Base-by-base conservation (phyloP, 768 basidiomycete species). In the Cystobasidium onofrii region DNA sequence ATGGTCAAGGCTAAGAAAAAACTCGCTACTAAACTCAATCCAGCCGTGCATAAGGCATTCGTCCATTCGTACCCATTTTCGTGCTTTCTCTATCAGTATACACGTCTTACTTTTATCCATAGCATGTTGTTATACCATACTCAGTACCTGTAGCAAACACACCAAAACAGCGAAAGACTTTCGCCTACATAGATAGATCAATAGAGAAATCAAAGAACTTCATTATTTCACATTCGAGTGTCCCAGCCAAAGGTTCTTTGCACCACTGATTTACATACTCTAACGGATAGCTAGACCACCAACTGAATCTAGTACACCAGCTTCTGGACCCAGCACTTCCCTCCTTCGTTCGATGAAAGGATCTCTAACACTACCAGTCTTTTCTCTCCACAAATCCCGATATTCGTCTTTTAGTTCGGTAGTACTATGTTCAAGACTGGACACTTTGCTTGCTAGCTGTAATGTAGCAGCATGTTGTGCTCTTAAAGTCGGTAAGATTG, bases 391-490 rank as follows among this genome's bases (percentile, higher is more conserved):
- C 27, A 79, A 74, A 41, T 6, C 62, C 0, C 76, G 27, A 63
- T 77, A 79, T 39, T 74, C 76, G 31, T 76, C 75, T 66, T 77
- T 76, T n/a, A 79, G 55, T 33, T 46, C 44, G n/a, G 66, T 65
- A 7, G 77, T 52, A 20, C 76, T 74, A 36, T 57, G 36, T 34
- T 78, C 71, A 52, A 79, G 64, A 0, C 60, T 25, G 1, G 75
- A 65, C 46, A 79, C 52, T 33, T 57, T 27, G 10, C 52, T 27
- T 10, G 78, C 78, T 66, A 79, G 75, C 23, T 71, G 63, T 41
- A 79, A 25, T 44, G 77, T 65, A 36, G 76, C 73, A 0, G 72
- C 61, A 73, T 78, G 76, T 52, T 79, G 78, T 1, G 78, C 76
- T 50, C 73, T 67, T n/a, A 79, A 73, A 25, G 75, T 79, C 0